These are phyloP conservation scores for Colletotrichum spaethianum DNA, from an alignment of 2,329 filamentous ascomycete species.

Conservation along the genomic window DNA sequence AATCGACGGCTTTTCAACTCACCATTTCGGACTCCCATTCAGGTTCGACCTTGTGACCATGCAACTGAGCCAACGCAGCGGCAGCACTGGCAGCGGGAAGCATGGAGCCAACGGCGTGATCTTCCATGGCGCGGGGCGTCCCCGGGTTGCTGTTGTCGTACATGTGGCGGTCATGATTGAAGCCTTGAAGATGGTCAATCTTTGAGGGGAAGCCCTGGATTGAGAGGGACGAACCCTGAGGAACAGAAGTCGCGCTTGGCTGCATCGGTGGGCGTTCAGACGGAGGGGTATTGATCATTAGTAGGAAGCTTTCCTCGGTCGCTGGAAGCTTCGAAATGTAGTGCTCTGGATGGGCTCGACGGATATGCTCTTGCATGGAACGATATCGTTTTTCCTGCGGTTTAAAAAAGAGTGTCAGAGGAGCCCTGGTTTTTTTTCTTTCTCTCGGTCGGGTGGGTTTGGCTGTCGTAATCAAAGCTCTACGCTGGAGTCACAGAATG, in stretches of 20 bases:
- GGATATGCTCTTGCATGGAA: constrained; percentile 99
- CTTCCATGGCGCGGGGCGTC: constrained; percentile 78
- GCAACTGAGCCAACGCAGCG: constrained; percentile 87
- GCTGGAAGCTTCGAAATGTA: constrained; percentile 98
- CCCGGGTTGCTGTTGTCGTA: constrained; percentile 77
- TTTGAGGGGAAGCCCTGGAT: constrained; percentile 41
- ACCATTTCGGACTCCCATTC: constrained; percentile 86
- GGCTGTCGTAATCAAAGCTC: constrained; percentile 29
- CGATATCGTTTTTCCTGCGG: constrained; percentile 92
- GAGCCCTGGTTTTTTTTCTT: constrained; percentile 37
- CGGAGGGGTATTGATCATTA: constrained; percentile 95
- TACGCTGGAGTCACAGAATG: constrained; percentile 21
- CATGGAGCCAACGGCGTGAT: constrained; percentile 74
- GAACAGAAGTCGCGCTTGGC: constrained; percentile 49
- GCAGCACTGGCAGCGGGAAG: constrained; percentile 83
- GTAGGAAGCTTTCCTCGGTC: constrained; percentile 95
- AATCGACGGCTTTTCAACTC: constrained; percentile 55
- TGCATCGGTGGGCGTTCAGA: constrained; percentile 56
- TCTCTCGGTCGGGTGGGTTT: constrained; percentile 20
- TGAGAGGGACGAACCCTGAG: constrained; percentile 42
- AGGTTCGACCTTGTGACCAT: constrained; percentile 80
- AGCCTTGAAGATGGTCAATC: constrained; percentile 57
- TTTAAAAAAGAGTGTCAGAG: constrained; percentile 42
- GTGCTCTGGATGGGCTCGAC: constrained; percentile 94
- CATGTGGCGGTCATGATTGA: constrained; percentile 74